These are phyloP conservation scores for Hypoxylon lienhwacheense DNA, from an alignment of 495 filamentous ascomycete genomes.

Conservation along the genomic window DNA sequence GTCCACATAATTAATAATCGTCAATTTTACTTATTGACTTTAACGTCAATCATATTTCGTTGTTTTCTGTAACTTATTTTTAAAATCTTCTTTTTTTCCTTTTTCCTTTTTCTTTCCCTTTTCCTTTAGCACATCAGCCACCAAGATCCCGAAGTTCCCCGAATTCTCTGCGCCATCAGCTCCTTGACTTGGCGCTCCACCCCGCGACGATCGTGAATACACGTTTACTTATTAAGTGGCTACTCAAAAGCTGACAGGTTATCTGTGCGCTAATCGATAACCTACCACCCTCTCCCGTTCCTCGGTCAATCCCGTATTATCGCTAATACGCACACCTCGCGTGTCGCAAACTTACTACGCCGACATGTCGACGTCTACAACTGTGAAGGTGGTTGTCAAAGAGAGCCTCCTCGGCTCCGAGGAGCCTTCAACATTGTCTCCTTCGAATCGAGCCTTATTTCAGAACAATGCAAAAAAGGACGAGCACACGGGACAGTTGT, in stretches of 20 bases:
- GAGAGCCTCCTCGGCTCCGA: conserved; percentile 71
- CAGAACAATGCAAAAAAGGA: conserved; percentile 74
- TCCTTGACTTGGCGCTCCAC: conserved; percentile 24
- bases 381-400: conserved; percentile 73
- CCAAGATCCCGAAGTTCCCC: conserved; percentile 18
- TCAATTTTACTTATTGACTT: conserved; percentile 7
- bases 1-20: conserved; percentile 6
- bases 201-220: conserved; percentile 22
- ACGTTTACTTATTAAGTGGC: too few relatives aligned
- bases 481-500: conserved; percentile 71
- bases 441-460: conserved; percentile 72
- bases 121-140: conserved; percentile 13
- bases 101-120: conserved; percentile 15
- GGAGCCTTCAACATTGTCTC: conserved; percentile 62
- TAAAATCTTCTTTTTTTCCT: too few relatives aligned
- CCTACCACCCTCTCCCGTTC: conserved; percentile 1
- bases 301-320: not conserved
- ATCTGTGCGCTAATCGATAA: conserved; percentile 29
- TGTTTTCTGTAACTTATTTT: too few relatives aligned
- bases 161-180: conserved; percentile 12
- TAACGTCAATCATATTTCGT: not conserved
- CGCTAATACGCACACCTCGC: conserved; percentile 4
- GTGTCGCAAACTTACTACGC: conserved; percentile 14
- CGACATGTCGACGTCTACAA: conserved; percentile 45
- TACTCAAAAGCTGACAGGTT: conserved; percentile 20